These are phyloP conservation scores for Alternaria panax DNA, from an alignment of 2,329 filamentous ascomycete species.

Conservation along the genomic window DNA sequence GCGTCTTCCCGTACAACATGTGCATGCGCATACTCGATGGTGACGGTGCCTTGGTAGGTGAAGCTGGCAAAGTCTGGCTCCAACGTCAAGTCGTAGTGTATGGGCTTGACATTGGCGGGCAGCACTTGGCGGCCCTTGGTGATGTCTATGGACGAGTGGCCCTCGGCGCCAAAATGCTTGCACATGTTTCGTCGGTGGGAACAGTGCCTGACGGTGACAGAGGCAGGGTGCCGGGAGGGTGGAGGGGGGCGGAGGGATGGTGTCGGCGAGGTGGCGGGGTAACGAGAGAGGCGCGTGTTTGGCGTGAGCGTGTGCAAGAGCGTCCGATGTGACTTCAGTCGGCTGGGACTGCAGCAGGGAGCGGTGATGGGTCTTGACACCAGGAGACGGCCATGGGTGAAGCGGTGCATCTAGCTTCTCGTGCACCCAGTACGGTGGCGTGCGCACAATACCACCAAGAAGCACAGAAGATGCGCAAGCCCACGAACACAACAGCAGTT, in stretches of 20 bases:
- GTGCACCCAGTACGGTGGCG: conserved; percentile 21
- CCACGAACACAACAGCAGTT: neutral
- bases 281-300: conserved; percentile 37
- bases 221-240: conserved; percentile 28
- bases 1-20: neutral
- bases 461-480: conserved; percentile 11
- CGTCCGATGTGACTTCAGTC: conserved; percentile 30
- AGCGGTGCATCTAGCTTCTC: conserved; percentile 41
- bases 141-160: conserved; percentile 65
- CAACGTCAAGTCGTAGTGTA: conserved; percentile 88
- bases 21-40: conserved; percentile 70
- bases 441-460: neutral
- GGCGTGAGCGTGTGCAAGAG: conserved; percentile 32
- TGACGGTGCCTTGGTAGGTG: conserved; percentile 83
- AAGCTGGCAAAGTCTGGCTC: conserved; percentile 91
- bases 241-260: conserved; percentile 24
- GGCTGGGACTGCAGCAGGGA: conserved; percentile 23
- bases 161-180: conserved; percentile 65
- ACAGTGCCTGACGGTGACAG: conserved; percentile 63
- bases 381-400: conserved; percentile 39
- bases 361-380: conserved; percentile 28
- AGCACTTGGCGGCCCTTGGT: conserved; percentile 79
- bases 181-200: conserved; percentile 82
- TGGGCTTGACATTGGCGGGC: conserved; percentile 89
- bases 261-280: conserved; percentile 35